Base-by-base conservation (phyloP, 768 basidiomycete species). In the Serpula lacrymans region DNA sequence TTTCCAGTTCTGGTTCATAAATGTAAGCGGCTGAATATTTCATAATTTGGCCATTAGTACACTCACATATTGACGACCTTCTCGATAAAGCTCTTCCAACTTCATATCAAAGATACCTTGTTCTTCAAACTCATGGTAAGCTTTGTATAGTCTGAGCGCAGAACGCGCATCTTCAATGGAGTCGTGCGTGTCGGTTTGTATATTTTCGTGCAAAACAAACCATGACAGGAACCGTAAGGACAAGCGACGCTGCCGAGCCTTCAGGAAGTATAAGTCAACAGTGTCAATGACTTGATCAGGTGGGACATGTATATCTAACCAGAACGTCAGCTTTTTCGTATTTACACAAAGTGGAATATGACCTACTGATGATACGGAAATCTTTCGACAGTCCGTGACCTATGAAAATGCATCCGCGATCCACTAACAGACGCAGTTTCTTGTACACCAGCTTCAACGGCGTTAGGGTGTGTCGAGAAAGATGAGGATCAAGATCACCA, bases 391-490 rank as follows among this genome's bases (percentile, higher is more conserved):
- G 76, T 5, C 96, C 96, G 53, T 99, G 96, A 1, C 96, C 96
- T 41, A 98, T 86, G 58, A 99, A 99, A 43, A 92, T 87, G 56
- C 96, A 99, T 5, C 94, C 93, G 17, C 84, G 74, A 58, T 99
- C 96, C 14, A 98, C 93, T 4, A 98, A 71, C 14, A 94, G 63
- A 2, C 96, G 80, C 10, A 99, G 69, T 59, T 99, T 99, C 72
- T 98, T 98, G 69, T 98, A 99, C 2, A 93, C 96, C n/a, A 95
- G 77, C 55, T 99, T 99, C 43, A 97, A 68, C 0, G 96, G 95
- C 2, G 95, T 96, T 33, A 98, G 70, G 0, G 94, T 96, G 58
- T 96, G 80, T 5, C 75, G 77, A 2, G 94, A 94, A 27, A 80
- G 65, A 41, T 76, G 70, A 7, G 88, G 89, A 56, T 98, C 92